Base-by-base conservation (phyloP, 1,284 basidiomycete species). In the Pyrrhoderma noxium region DNA sequence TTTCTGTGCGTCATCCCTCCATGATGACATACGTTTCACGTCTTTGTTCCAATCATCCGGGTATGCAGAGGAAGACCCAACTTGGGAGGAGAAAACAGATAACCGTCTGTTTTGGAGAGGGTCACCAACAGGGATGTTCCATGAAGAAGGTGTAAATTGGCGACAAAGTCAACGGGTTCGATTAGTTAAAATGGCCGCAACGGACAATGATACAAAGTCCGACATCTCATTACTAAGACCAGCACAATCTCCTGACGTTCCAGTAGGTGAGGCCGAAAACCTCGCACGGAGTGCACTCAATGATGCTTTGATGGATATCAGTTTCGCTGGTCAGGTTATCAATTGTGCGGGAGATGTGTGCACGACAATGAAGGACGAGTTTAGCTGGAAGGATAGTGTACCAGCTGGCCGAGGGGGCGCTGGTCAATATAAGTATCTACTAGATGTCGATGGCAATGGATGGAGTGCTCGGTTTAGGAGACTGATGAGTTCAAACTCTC, bases 391-490 rank as follows among this genome's bases (percentile, higher is more conserved):
- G 37, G 62, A 64, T 47, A 56, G 22, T 21, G 31, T 51, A 3
- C 19, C 18, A 14, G 16, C 40, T 21, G 27, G 45, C 25, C 34
- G 21, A n/a, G 13, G 27, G 3, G 49, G 31, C 19, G 76, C 74
- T 13, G 78, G 77, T 38, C 70, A 67, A 48, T 80, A 77, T 62
- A 83, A 83, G 64, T 85, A 83, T 62, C 70, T 85, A 44, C 60
- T 85, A 25, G 81, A 83, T 60, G 77, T 79, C 14, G 80, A 85
- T 57, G 83, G 83, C 1, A 82, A 85, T 57, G 82, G 78, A 1
- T 85, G 83, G 82, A 82, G 77, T 8, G 74, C 78, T 27, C 74
- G 84, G 1, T 86, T 85, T 64, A 81, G 82, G 57, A 68, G 80
- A 0, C 68, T 85, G 7, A 75, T 86, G 57, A 75, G 76, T 19